Evolutionary conservation across 495 filamentous ascomycete species (phyloP), one percentile per base, ranked within the genome.

Genomic region (Evernia prunastri): DNA sequence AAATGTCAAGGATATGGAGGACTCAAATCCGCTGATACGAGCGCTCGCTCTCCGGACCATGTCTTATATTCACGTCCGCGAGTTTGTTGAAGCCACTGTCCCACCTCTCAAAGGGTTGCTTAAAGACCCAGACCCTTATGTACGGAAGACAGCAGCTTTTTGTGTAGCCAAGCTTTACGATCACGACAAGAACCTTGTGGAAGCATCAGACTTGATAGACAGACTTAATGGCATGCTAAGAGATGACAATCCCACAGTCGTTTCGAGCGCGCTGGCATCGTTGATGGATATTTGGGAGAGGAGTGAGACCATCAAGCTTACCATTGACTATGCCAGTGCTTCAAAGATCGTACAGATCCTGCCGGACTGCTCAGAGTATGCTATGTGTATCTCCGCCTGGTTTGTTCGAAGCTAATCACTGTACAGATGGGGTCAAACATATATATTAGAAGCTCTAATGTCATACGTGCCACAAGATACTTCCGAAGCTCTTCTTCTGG

Each of bases 241-340:
- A 69, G 94, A 99, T 69, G 93, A 96, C 73, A 97, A 97, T 72
- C 92, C 94, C 5, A 99, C 94, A 0, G 94, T 99, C 17, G 92
- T 97, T 12, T 91, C 95, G 17, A 96, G 91, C 70, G 93, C 95
- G 12, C 77, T 99, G 69, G 94, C 95, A 1, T 84, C 88, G 35
- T 74, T 99, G 72, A 92, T 96, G 84, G 94, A 99, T 75, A 99
- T 99, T 60, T 99, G 94, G 94, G 94, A 97, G 73, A 82, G 93
- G 58, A 97, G 91, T 72, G 94, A 97, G 72, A 89, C 87, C 63
- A 99, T 99, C 75, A 97, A 96, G 68, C 84, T 99, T 57, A 97
- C 95, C 3, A 97, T 99, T 68, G 94, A 99, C 74, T 96, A 97
- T 73, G 85, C 84, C 60, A 97, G 95, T 74, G 94, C 94, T 18